These are phyloP conservation scores for Globisporangium nagaii DNA, from an alignment of 352 stramenopile genomes.

Conservation along the genomic window DNA sequence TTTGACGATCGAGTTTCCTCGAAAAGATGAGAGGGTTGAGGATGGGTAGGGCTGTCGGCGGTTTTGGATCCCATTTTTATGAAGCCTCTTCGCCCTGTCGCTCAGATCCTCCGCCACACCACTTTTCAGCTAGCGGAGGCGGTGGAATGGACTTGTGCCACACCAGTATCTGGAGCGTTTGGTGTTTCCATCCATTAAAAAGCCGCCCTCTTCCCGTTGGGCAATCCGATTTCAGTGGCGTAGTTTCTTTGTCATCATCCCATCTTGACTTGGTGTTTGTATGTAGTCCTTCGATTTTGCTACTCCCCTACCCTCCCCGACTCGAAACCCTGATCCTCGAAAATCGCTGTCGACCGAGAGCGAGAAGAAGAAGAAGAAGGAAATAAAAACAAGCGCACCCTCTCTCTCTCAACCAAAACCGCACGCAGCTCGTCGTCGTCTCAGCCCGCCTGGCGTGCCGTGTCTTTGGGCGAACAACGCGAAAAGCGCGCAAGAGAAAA, in stretches of 20 bases:
- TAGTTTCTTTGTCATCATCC: background rate
- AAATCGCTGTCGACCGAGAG: too few species aligned
- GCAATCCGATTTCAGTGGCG: background rate
- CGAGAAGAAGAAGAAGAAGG: too few species aligned
- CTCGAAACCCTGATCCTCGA: too few species aligned
- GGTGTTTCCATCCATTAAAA: background rate
- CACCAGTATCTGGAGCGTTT: background rate
- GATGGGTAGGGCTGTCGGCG: too few species aligned
- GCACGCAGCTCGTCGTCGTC: too few species aligned
- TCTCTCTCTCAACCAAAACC: too few species aligned
- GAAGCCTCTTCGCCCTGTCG: constrained; percentile 24
- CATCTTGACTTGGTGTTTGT: background rate
- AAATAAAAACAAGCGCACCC: too few species aligned
- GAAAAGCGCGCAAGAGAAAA: constrained; percentile 15
- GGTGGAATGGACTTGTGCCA: background rate
- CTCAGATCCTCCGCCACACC: constrained; percentile 2
- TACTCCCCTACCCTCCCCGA: background rate
- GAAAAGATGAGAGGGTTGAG: too few species aligned
- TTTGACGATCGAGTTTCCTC: background rate
- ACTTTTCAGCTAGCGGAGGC: background rate
- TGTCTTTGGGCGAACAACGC: constrained; percentile 1
- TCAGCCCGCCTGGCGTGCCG: background rate
- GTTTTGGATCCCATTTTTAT: constrained; percentile 45
- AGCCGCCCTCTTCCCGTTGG: background rate
- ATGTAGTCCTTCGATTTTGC: background rate